Percentiles rank a stretch among this genome's conserved stretches.
phyloP scores from a whole-genome alignment of 257 asterid genomes.

The Penstemon davidsonii region DNA sequence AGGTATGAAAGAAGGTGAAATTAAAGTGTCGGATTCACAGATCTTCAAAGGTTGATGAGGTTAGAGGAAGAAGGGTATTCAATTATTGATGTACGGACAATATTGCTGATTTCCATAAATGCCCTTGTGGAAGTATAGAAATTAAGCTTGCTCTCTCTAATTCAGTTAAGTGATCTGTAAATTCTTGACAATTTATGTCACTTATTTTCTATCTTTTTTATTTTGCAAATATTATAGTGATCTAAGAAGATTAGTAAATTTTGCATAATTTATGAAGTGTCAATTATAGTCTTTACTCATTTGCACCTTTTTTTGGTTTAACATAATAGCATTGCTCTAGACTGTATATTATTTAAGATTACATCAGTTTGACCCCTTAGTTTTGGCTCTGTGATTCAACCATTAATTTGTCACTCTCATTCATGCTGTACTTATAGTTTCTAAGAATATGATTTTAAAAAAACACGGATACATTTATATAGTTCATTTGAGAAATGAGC shows the following conservation, averaged over 20 bases:
- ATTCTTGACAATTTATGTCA: slow-evolving; percentile 39
- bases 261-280: slow-evolving; percentile 21
- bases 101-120: slow-evolving; percentile 20
- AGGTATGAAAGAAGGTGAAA: slow-evolving; percentile 20
- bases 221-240: slow-evolving; percentile 15
- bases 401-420: too few species aligned
- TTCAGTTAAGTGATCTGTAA: slow-evolving; percentile 42
- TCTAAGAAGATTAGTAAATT: slow-evolving; percentile 31
- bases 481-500: too few species aligned
- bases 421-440: too few species aligned
- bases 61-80: slow-evolving; percentile 16
- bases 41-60: slow-evolving; percentile 39
- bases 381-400: too few species aligned
- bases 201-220: slow-evolving; percentile 10
- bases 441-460: too few species aligned
- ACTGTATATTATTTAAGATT: neutral
- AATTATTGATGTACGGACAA: slow-evolving; percentile 8
- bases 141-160: slow-evolving; percentile 19
- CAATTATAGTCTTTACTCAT: neutral
- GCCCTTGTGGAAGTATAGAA: slow-evolving; percentile 17
- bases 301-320: neutral
- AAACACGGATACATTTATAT: too few species aligned
- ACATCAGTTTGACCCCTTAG: too few species aligned
- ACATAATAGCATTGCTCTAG: neutral
- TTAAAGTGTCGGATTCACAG: slow-evolving; percentile 62